Conservation (phyloP, 805 yeast species). For the Hanseniaspora lindneri region DNA sequence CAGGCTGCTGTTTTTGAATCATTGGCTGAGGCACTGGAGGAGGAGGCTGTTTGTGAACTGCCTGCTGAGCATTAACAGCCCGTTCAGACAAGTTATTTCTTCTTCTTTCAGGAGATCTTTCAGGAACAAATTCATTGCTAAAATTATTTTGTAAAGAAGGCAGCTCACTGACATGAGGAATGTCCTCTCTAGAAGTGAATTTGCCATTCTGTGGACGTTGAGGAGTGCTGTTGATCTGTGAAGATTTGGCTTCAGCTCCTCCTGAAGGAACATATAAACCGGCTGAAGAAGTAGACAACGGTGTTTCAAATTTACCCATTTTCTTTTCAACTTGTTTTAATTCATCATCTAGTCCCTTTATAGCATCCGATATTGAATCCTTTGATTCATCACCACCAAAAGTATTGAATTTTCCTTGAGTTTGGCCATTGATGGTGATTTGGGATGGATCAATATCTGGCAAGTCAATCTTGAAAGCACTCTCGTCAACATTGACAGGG, state of each 20-base stretch:
- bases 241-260: slow-evolving; percentile 5
- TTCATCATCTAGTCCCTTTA: slow-evolving; percentile 10
- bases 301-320: not conserved
- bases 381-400: not conserved
- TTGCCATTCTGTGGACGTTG: not conserved
- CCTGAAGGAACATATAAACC: slow-evolving; percentile 4
- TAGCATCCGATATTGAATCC: slow-evolving; percentile 8
- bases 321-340: slow-evolving; percentile 8
- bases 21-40: not conserved
- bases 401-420: not conserved
- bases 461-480: slow-evolving; percentile 14
- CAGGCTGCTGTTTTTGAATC: not conserved
- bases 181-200: too few relatives aligned
- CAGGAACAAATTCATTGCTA: slow-evolving; percentile 1
- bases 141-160: not conserved
- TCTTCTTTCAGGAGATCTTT: slow-evolving; percentile 11
- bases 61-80: not conserved
- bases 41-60: not conserved
- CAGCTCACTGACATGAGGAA: not conserved
- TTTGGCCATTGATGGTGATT: slow-evolving; percentile 10
- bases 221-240: slow-evolving; percentile 2
- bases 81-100: not conserved
- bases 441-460: slow-evolving; percentile 16
- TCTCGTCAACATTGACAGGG: slow-evolving; percentile 8
- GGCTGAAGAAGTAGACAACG: not conserved